phyloP scores from a whole-genome alignment of 805 yeast genomes.

The Teunomyces tritomae region DNA sequence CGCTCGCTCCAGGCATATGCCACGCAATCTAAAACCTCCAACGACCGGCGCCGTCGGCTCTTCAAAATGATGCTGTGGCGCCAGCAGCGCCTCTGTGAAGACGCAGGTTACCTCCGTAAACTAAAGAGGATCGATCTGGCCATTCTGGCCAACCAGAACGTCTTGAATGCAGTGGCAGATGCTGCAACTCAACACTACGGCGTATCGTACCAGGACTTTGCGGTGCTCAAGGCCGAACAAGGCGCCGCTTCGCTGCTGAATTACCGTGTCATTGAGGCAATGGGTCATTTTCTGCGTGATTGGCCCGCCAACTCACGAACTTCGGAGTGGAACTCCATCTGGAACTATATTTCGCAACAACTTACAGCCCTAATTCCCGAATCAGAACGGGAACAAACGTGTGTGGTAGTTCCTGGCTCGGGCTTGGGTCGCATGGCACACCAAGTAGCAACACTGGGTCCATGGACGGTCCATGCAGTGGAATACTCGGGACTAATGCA shows the following conservation, averaged over 20 bases:
- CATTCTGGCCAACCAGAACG: constrained; percentile 45
- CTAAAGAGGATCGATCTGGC: constrained; percentile 48
- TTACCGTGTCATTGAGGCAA: constrained; percentile 58
- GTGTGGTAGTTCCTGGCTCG: constrained; percentile 79
- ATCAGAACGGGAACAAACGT: constrained; percentile 35
- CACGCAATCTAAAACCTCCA: constrained; percentile 38
- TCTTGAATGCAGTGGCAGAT: constrained; percentile 47
- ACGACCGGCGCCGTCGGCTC: constrained; percentile 42
- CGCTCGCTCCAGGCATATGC: constrained; percentile 47
- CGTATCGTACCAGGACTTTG: constrained; percentile 36
- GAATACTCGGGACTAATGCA: constrained; percentile 80
- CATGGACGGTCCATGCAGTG: constrained; percentile 58
- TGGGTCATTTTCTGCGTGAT: constrained; percentile 78
- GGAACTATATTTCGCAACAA: constrained; percentile 48
- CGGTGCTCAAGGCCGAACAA: neutral
- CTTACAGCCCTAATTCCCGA: constrained; percentile 30
- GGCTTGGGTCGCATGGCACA: constrained; percentile 81
- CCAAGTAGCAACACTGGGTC: constrained; percentile 42
- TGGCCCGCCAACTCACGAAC: constrained; percentile 62
- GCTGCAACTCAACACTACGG: constrained; percentile 45
- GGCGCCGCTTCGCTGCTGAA: constrained; percentile 16
- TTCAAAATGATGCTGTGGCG: constrained; percentile 50
- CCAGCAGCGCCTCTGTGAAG: constrained; percentile 54
- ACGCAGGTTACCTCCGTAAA: constrained; percentile 54
- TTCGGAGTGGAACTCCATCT: constrained; percentile 51